These are phyloP conservation scores for Fraxinus floribunda DNA, from an alignment of 305 asterid species.

Conservation along the genomic window DNA sequence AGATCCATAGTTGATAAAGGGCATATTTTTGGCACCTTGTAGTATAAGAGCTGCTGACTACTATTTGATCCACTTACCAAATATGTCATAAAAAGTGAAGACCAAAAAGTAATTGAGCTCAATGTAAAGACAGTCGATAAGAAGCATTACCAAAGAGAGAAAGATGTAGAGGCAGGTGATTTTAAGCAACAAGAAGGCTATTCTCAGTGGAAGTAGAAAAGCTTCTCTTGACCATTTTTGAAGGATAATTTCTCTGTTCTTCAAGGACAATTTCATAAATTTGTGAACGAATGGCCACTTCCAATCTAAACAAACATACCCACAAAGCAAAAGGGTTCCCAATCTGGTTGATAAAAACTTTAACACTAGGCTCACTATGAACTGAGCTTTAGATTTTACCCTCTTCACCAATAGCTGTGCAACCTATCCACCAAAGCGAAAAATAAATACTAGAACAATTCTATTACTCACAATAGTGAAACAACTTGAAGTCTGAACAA, in stretches of 20 bases:
- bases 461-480: not conserved
- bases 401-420: conserved; percentile 59
- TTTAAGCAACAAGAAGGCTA: conserved; percentile 56
- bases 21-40: not conserved
- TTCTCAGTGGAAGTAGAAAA: conserved; percentile 50
- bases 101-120: not conserved
- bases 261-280: conserved; percentile 55
- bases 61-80: too few relatives aligned
- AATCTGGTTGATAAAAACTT: conserved; percentile 56
- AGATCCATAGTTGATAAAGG: not conserved
- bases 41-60: not conserved
- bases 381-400: conserved; percentile 43
- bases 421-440: conserved; percentile 35
- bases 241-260: conserved; percentile 63
- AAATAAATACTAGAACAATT: not conserved
- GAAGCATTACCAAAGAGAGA: conserved; percentile 56
- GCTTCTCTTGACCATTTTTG: conserved; percentile 63
- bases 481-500: not conserved
- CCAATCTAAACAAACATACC: conserved; percentile 51
- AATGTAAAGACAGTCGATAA: not conserved
- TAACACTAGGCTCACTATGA: conserved; percentile 49
- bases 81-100: not conserved
- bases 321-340: conserved; percentile 79
- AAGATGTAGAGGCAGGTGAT: conserved; percentile 44
- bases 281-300: conserved; percentile 70